Conservation (phyloP, 75 land plant genomes). For the Azolla pinnata region DNA sequence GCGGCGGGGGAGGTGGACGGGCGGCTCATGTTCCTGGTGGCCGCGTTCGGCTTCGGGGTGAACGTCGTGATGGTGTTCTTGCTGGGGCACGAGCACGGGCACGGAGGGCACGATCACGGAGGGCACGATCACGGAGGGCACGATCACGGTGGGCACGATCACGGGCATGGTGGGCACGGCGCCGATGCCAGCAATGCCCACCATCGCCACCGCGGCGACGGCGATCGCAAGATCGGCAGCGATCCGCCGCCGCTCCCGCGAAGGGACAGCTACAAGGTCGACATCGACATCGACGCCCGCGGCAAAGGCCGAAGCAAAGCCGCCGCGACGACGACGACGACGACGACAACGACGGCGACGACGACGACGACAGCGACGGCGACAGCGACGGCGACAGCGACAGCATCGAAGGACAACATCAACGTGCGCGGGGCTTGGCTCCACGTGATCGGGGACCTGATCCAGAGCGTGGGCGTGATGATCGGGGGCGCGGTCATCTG, state of each 20-base stretch:
- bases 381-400: neutral
- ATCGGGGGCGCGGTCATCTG: conserved; percentile 83
- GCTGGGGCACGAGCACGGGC: conserved; percentile 62
- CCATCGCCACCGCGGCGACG: conserved; percentile 4
- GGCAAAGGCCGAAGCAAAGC: conserved; percentile 10
- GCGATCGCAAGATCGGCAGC: too few species aligned
- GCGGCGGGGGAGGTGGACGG: conserved; percentile 57
- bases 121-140: conserved; percentile 11
- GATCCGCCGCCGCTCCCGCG: neutral
- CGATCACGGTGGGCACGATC: conserved; percentile 28
- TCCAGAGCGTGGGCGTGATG: conserved; percentile 92
- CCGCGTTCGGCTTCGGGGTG: conserved; percentile 69
- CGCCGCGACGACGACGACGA: conserved; percentile 4
- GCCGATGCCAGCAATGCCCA: too few species aligned
- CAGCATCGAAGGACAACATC: conserved; percentile 32
- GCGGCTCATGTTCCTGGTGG: conserved; percentile 62
- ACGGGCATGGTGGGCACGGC: neutral
- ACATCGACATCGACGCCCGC: neutral
- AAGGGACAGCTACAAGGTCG: conserved; percentile 10
- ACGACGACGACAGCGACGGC: conserved; percentile 13
- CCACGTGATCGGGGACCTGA: conserved; percentile 79
- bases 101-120: conserved; percentile 30
- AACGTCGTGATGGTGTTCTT: conserved; percentile 70
- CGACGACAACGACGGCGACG: neutral
- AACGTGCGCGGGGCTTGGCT: conserved; percentile 78